Percentiles rank a stretch among this genome's conserved stretches.
These are phyloP conservation scores for Backusella mclennaniae DNA, from an alignment of 192 early-diverging fungal species.

Conservation along the genomic window DNA sequence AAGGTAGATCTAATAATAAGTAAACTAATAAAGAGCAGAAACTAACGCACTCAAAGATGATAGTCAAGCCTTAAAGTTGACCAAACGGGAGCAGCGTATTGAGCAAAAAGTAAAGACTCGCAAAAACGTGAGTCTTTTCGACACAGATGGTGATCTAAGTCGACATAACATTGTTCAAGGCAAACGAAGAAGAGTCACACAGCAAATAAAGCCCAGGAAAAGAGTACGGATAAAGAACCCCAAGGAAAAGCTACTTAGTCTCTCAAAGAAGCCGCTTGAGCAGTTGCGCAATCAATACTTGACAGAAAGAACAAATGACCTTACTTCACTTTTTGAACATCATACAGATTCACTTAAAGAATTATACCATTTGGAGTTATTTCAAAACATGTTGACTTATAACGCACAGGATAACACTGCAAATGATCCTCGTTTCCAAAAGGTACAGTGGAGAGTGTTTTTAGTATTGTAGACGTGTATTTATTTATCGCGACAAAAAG, in stretches of 20 bases:
- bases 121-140: constrained; percentile 24
- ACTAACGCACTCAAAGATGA: not conserved
- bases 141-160: constrained; percentile 37
- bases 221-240: not conserved
- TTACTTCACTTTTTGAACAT: constrained; percentile 47
- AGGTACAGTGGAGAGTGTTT: constrained; percentile 2
- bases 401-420: constrained; percentile 50
- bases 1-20: not conserved
- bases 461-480: not conserved
- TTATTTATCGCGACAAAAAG: constrained; percentile 20
- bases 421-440: constrained; percentile 53
- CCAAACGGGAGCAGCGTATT: constrained; percentile 12
- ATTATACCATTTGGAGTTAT: constrained; percentile 56
- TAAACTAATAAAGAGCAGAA: not conserved
- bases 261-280: constrained; percentile 47
- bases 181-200: not conserved
- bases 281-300: constrained; percentile 31
- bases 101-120: constrained; percentile 20
- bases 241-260: not conserved
- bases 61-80: constrained; percentile 45
- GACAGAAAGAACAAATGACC: constrained; percentile 36
- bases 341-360: constrained; percentile 58
- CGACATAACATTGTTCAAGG: constrained; percentile 34
- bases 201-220: not conserved
- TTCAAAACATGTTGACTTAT: constrained; percentile 47